Conservation (phyloP, 2,329 filamentous ascomycete genomes). For the Penicillium sp. region DNA sequence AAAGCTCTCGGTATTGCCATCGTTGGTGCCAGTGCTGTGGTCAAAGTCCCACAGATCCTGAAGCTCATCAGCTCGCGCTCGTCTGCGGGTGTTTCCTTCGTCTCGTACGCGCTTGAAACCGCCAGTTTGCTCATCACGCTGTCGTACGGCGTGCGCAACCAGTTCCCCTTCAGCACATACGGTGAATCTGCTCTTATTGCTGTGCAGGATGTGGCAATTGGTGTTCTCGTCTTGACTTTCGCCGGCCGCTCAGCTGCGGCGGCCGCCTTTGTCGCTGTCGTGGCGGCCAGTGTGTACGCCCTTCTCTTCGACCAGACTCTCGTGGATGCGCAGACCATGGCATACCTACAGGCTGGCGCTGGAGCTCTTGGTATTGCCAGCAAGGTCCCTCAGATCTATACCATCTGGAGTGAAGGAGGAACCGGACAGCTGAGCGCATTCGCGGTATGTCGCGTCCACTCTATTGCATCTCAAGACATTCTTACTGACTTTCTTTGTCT, state of each 20-base stretch:
- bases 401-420: constrained; percentile 78
- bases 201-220: constrained; percentile 87
- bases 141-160: constrained; percentile 86
- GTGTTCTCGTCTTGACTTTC: constrained; percentile 80
- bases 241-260: constrained; percentile 66
- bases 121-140: constrained; percentile 81
- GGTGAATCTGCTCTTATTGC: constrained; percentile 92
- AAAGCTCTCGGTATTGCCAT: constrained; percentile 93
- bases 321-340: constrained; percentile 64
- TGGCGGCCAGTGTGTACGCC: constrained; percentile 67
- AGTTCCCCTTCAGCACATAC: constrained; percentile 93
- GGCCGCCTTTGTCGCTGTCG: constrained; percentile 71
- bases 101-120: constrained; percentile 91
- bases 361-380: constrained; percentile 79
- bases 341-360: constrained; percentile 77
- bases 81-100: constrained; percentile 78
- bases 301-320: constrained; percentile 64
- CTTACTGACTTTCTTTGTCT: constrained; percentile 2
- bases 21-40: constrained; percentile 81
- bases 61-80: constrained; percentile 82
- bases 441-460: constrained; percentile 62
- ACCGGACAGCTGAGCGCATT: constrained; percentile 97
- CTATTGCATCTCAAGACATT: not conserved
- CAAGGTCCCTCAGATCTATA: constrained; percentile 89
- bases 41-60: constrained; percentile 95